Evolutionary conservation across 2,329 filamentous ascomycete species (phyloP), one percentile per base, ranked within the genome.

Genomic region (Cladosporium sp.): DNA sequence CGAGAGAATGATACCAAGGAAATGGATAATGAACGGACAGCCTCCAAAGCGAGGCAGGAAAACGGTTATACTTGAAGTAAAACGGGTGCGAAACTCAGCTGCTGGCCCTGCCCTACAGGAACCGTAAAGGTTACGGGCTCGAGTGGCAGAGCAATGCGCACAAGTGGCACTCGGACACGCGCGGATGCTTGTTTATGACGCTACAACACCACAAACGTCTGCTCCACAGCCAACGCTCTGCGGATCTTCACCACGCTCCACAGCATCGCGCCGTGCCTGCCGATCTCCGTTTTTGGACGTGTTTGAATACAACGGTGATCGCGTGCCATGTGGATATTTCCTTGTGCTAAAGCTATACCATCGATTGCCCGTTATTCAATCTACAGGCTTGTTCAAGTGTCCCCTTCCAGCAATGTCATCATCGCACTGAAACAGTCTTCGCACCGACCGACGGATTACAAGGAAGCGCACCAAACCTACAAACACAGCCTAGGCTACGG

Each of bases 151-250:
- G 23, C 49, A 31, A 40, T 52, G 23, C 60, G 37, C 37, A 23
- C 33, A 59, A 56, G 61, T 63, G 61, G 49, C 50, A 44, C 50
- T 56, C 61, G 61, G 61, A 63, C 35, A 55, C 35, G 61, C 28
- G 61, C 61, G 61, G 61, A 63, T 62, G 59, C 59, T 52, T 46
- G 56, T 57, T 57, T 57, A 37, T 59, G 56, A 55, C 52, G 52
- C 52, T 11, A 14, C 3, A 21, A 33, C 16, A 21, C 18, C 16
- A 21, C 18, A 55, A 55, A 55, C 52, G 14, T 1, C 7, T 31
- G 52, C 52, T 55, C 52, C 52, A 55, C 52, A 10, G 18, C n/a
- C 5, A 55, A 53, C 52, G 52, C 28, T 12, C 21, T n/a, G 35
- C 5, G 2, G 52, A 55, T 55, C 52, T 55, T 55, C 52, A 33